phyloP scores from a whole-genome alignment of 305 asterid species.

The Andrographis paniculata region DNA sequence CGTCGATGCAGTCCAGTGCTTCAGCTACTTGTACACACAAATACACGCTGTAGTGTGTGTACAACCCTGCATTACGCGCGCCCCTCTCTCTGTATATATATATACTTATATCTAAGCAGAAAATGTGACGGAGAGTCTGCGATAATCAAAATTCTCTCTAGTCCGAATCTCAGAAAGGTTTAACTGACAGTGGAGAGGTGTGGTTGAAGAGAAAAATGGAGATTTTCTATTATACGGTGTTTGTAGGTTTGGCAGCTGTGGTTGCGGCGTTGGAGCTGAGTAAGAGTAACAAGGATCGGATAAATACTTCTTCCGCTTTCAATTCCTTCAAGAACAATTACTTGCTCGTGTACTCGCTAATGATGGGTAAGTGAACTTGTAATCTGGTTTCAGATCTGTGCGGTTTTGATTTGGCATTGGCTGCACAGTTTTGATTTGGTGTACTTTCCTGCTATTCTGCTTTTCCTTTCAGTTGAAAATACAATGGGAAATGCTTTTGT shows the following conservation, averaged over 20 bases:
- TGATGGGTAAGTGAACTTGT: conserved; percentile 70
- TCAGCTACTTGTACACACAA: conserved; percentile 23
- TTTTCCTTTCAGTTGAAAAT: neutral
- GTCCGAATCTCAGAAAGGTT: neutral
- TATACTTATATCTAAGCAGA: neutral
- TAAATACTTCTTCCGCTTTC: conserved; percentile 69
- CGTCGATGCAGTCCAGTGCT: conserved; percentile 1
- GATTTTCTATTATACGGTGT: conserved; percentile 72
- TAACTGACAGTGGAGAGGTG: neutral
- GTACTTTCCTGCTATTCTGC: conserved; percentile 6
- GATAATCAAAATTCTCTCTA: conserved; percentile 9
- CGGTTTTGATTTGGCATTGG: conserved; percentile 10
- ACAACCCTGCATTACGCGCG: neutral
- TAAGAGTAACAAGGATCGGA: conserved; percentile 79
- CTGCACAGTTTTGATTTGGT: conserved; percentile 14
- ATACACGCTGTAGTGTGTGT: conserved; percentile 17
- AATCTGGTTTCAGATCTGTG: conserved; percentile 26
- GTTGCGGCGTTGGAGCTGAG: conserved; percentile 85
- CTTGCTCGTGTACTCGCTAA: conserved; percentile 88
- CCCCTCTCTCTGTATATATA: neutral
- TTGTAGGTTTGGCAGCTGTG: conserved; percentile 63
- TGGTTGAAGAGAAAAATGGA: conserved; percentile 44
- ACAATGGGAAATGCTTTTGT: conserved; percentile 13
- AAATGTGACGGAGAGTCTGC: conserved; percentile 7
- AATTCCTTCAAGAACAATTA: conserved; percentile 89